phyloP scores from a whole-genome alignment of 805 yeast species.

The Phaffomyces antillensis region DNA sequence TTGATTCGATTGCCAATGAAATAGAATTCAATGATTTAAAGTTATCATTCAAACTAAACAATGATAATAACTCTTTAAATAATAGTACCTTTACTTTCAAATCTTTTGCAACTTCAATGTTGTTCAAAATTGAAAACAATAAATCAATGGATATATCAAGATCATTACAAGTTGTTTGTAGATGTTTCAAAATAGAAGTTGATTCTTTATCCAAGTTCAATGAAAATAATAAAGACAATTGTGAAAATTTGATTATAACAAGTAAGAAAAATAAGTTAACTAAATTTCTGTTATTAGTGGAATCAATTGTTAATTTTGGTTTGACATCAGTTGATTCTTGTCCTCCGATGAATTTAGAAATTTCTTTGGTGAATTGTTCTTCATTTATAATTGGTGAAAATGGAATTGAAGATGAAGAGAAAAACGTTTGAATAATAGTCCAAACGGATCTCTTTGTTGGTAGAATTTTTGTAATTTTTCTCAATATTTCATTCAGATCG shows the following conservation, averaged over 20 bases:
- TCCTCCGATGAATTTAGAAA: constrained; percentile 39
- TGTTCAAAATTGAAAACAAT: constrained; percentile 6
- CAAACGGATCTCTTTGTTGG: constrained; percentile 53
- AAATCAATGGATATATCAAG: constrained; percentile 14
- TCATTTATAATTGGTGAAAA: constrained; percentile 64
- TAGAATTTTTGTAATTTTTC: constrained; percentile 31
- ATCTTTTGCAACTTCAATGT: constrained; percentile 3
- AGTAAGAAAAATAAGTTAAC: constrained; percentile 10
- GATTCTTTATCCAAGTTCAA: constrained; percentile 10
- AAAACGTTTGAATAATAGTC: constrained; percentile 49
- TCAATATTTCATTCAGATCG: constrained; percentile 11
- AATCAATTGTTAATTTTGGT: constrained; percentile 23
- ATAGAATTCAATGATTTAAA: background rate
- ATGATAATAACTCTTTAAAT: constrained; percentile 6
- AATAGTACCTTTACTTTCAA: constrained; percentile 10
- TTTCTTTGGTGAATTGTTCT: constrained; percentile 31
- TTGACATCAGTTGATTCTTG: constrained; percentile 20
- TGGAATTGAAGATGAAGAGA: constrained; percentile 31
- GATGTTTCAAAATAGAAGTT: constrained; percentile 8
- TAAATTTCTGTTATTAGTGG: constrained; percentile 9
- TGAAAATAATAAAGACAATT: constrained; percentile 12
- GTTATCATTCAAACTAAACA: constrained; percentile 9
- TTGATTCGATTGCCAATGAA: constrained; percentile 11
- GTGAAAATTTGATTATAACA: constrained; percentile 14
- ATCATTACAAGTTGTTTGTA: constrained; percentile 9